Evolutionary conservation across 2,329 filamentous ascomycete genomes (phyloP).

Genomic region (Fusarium sp.): DNA sequence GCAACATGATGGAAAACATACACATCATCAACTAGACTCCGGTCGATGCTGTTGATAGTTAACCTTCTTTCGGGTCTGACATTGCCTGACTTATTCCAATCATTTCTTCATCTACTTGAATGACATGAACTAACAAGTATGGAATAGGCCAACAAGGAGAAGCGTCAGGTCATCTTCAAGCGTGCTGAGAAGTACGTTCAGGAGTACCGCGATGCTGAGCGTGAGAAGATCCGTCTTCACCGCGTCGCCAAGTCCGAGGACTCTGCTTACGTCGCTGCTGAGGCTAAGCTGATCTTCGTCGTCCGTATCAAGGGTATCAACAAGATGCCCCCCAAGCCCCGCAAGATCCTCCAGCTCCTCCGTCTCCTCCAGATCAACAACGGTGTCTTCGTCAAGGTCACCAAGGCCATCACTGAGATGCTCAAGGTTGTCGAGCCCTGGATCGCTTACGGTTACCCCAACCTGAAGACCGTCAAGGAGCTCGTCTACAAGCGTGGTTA

Average conservation of each 20-base stretch:
- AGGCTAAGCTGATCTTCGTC: slow-evolving; percentile 97
- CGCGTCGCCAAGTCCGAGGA: slow-evolving; percentile 92
- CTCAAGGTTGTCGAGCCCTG: slow-evolving; percentile 98
- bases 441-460: slow-evolving; percentile 99
- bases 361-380: slow-evolving; percentile 99
- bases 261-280: slow-evolving; percentile 92
- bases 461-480: slow-evolving; percentile 99
- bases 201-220: slow-evolving; percentile 98
- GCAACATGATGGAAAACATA: slow-evolving; percentile 88
- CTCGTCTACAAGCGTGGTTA: slow-evolving; percentile 99
- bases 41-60: slow-evolving; percentile 97
- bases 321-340: slow-evolving; percentile 99
- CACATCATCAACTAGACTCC: slow-evolving; percentile 87
- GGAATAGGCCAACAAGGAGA: slow-evolving; percentile 93
- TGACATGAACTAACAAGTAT: slow-evolving; percentile 54
- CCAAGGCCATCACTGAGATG: slow-evolving; percentile 98
- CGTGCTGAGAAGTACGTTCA: slow-evolving; percentile 99
- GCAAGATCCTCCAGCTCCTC: slow-evolving; percentile 99
- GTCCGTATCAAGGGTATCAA: slow-evolving; percentile 99
- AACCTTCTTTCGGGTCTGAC: slow-evolving; percentile 99
- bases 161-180: slow-evolving; percentile 99
- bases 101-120: slow-evolving; percentile 30
- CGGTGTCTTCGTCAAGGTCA: slow-evolving; percentile 96
- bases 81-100: slow-evolving; percentile 49
- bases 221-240: slow-evolving; percentile 94